Percentiles rank a stretch among this genome's conserved stretches.
Evolutionary conservation across 805 yeast species (phyloP).

Genomic region (Candida quercuum): DNA sequence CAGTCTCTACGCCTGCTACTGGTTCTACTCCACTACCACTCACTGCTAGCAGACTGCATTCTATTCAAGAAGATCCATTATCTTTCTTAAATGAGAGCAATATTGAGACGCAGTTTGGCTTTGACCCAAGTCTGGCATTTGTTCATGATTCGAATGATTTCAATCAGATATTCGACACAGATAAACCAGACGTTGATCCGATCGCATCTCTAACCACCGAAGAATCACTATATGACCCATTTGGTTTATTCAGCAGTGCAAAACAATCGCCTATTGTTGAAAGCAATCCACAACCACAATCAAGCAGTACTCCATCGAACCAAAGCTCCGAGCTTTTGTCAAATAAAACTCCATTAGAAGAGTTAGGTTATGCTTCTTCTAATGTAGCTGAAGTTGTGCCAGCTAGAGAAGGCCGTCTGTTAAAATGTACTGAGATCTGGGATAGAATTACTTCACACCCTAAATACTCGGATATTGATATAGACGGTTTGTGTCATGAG

Average conservation of each 20-base stretch:
- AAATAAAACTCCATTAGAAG: background rate
- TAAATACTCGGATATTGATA: slow-evolving; percentile 85
- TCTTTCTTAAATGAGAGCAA: slow-evolving; percentile 36
- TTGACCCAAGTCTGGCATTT: slow-evolving; percentile 53
- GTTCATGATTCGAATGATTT: slow-evolving; percentile 11
- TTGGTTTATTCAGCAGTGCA: slow-evolving; percentile 24
- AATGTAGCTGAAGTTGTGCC: slow-evolving; percentile 53
- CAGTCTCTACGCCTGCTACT: background rate
- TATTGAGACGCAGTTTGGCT: slow-evolving; percentile 19
- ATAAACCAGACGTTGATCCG: slow-evolving; percentile 28
- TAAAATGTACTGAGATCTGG: slow-evolving; percentile 92
- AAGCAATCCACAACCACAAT: background rate
- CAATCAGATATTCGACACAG: slow-evolving; percentile 10
- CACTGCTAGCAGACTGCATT: background rate
- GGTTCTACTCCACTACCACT: slow-evolving; percentile 4
- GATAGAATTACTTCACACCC: slow-evolving; percentile 94
- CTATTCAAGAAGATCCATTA: slow-evolving; percentile 35
- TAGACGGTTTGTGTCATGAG: slow-evolving; percentile 89
- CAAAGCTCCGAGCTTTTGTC: slow-evolving; percentile 1
- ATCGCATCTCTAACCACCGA: slow-evolving; percentile 43
- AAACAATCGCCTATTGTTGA: slow-evolving; percentile 10
- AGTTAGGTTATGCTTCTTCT: slow-evolving; percentile 2
- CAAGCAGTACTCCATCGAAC: background rate
- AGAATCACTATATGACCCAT: slow-evolving; percentile 53
- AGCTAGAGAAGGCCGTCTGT: slow-evolving; percentile 49